phyloP scores from a whole-genome alignment of 352 stramenopile genomes.

The Phytophthora nicotianae region DNA sequence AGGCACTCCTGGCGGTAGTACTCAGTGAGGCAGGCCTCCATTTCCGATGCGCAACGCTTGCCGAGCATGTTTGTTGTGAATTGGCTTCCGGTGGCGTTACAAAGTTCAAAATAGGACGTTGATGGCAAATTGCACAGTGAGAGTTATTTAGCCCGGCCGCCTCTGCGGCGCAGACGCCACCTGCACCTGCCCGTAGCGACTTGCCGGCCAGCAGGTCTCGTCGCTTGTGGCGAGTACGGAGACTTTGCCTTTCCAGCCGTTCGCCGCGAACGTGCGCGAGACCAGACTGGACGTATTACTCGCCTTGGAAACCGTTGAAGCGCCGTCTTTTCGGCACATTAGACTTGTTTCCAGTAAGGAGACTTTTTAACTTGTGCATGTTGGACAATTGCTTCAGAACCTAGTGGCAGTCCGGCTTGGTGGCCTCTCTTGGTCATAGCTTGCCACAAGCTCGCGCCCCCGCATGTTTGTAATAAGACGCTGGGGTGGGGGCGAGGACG shows the following conservation, averaged over 20 bases:
- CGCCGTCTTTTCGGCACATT: conserved; percentile 14
- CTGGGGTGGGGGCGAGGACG: conserved; percentile 6
- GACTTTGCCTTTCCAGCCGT: conserved; percentile 48
- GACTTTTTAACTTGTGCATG: conserved; percentile 3
- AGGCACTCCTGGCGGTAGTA: conserved; percentile 87
- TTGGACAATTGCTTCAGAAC: conserved; percentile 21
- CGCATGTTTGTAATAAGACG: conserved; percentile 38
- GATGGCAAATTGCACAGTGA: conserved; percentile 53
- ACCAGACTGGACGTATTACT: conserved; percentile 36
- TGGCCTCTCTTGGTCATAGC: conserved; percentile 27
- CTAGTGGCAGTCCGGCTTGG: conserved; percentile 9
- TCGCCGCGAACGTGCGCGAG: conserved; percentile 46
- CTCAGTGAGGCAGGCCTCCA: conserved; percentile 79
- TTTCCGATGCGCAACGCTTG: conserved; percentile 75
- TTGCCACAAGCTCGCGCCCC: conserved; percentile 9
- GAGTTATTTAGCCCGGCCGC: conserved; percentile 22
- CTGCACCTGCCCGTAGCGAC: conserved; percentile 21
- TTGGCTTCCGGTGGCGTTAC: conserved; percentile 15
- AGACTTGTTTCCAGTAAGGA: conserved; percentile 11
- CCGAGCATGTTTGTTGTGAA: conserved; percentile 47
- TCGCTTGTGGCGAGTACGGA: conserved; percentile 40
- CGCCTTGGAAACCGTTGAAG: conserved; percentile 13
- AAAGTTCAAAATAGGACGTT: conserved; percentile 29
- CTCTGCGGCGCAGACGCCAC: no score
- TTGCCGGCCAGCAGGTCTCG: conserved; percentile 37